Conservation (phyloP, 2,329 filamentous ascomycete species). For the Tolypocladium amazonense region DNA sequence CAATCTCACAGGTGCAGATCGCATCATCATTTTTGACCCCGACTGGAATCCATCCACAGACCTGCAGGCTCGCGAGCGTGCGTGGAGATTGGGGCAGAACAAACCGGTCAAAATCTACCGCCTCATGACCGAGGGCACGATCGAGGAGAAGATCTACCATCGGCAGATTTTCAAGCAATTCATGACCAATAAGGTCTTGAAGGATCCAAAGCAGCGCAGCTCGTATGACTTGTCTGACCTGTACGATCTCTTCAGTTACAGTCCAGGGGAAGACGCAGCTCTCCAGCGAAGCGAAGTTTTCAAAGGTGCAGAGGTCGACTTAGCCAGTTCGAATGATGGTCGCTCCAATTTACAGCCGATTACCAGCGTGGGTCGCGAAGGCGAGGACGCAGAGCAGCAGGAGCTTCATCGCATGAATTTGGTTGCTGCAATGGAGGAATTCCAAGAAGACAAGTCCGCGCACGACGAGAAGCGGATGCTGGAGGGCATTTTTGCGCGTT, state of each 20-base stretch:
- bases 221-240: conserved; percentile 84
- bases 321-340: conserved; percentile 8
- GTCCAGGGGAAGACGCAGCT: conserved; percentile 37
- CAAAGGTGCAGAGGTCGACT: conserved; percentile 65
- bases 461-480: conserved; percentile 68
- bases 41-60: conserved; percentile 99
- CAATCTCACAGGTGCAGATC: conserved; percentile 87
- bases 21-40: conserved; percentile 96
- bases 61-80: conserved; percentile 85
- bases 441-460: conserved; percentile 40
- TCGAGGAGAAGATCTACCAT: conserved; percentile 98
- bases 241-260: conserved; percentile 75
- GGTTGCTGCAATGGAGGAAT: conserved; percentile 55
- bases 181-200: conserved; percentile 89
- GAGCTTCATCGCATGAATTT: conserved; percentile 45
- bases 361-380: conserved; percentile 3
- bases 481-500: conserved; percentile 77
- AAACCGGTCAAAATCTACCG: conserved; percentile 92
- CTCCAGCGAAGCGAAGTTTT: conserved; percentile 84
- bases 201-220: conserved; percentile 85
- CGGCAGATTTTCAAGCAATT: conserved; percentile 98
- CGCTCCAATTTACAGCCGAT: not conserved
- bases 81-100: conserved; percentile 93
- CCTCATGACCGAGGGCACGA: conserved; percentile 95
- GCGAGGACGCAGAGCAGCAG: conserved; percentile 20